These are phyloP conservation scores for Lathyrus tuberosus DNA, from an alignment of 306 rosid species.

Conservation along the genomic window DNA sequence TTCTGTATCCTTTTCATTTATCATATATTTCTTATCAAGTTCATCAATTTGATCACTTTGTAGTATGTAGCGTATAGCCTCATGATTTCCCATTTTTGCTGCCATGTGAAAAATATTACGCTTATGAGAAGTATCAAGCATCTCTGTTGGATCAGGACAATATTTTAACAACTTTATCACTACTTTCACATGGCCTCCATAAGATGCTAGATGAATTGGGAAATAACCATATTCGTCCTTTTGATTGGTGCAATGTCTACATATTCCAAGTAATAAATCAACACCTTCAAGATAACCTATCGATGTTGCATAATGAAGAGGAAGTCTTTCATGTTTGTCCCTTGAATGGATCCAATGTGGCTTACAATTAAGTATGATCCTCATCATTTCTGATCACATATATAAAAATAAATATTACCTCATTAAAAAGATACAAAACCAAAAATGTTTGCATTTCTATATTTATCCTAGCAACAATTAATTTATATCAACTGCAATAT, in stretches of 20 bases:
- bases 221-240: conserved; percentile 20
- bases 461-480: too few relatives aligned
- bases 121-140: not conserved
- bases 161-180: conserved; percentile 19
- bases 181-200: conserved; percentile 14
- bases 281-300: conserved; percentile 38
- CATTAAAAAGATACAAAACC: too few relatives aligned
- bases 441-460: too few relatives aligned
- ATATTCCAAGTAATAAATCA: not conserved
- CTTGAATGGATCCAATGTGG: conserved; percentile 19
- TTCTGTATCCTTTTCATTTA: too few relatives aligned
- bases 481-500: not conserved
- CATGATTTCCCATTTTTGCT: conserved; percentile 15
- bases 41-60: not conserved
- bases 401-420: not conserved
- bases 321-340: not conserved
- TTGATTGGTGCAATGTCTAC: not conserved
- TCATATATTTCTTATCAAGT: too few relatives aligned
- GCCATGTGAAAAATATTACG: conserved; percentile 35
- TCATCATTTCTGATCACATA: conserved; percentile 4
- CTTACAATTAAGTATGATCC: not conserved
- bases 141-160: conserved; percentile 22
- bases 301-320: conserved; percentile 40
- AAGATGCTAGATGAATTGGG: conserved; percentile 36
- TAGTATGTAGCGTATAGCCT: conserved; percentile 21